These are phyloP conservation scores for Podila minutissima DNA, from an alignment of 192 early-diverging fungal species.

Conservation along the genomic window DNA sequence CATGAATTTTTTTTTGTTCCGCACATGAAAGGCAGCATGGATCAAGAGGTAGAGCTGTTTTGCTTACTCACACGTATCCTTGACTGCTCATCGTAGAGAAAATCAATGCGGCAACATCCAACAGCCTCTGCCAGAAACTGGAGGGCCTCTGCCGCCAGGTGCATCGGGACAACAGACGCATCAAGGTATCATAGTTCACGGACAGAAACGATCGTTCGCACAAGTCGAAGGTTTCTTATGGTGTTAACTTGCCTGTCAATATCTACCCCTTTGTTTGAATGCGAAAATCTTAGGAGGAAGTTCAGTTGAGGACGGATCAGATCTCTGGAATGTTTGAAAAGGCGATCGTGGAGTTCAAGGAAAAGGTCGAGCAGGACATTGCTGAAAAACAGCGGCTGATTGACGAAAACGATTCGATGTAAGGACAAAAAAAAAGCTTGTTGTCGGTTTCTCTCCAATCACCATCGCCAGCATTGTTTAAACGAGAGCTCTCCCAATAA, in stretches of 20 bases:
- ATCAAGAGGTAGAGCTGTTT: background rate
- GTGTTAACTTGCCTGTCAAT: background rate
- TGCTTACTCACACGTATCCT: background rate
- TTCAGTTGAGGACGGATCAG: slow-evolving; percentile 66
- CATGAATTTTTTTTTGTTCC: background rate
- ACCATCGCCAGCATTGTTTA: background rate
- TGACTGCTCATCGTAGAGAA: slow-evolving; percentile 24
- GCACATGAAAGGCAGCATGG: too few relatives aligned
- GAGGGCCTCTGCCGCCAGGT: slow-evolving; percentile 69
- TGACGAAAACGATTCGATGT: slow-evolving; percentile 55
- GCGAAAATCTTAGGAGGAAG: slow-evolving; percentile 47
- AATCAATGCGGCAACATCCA: slow-evolving; percentile 35
- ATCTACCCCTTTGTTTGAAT: background rate
- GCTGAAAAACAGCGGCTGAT: slow-evolving; percentile 52
- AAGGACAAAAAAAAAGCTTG: slow-evolving; percentile 5
- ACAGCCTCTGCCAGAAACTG: slow-evolving; percentile 59
- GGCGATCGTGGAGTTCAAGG: slow-evolving; percentile 68
- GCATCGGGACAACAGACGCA: slow-evolving; percentile 63
- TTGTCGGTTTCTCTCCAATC: background rate
- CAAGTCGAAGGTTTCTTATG: slow-evolving; percentile 8
- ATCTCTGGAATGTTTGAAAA: slow-evolving; percentile 68
- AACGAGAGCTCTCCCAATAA: background rate
- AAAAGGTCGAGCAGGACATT: slow-evolving; percentile 60
- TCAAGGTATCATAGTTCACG: slow-evolving; percentile 55
- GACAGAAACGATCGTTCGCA: background rate